Conservation (phyloP, 2,329 filamentous ascomycete species). For the Cucurbitaria berberidis region DNA sequence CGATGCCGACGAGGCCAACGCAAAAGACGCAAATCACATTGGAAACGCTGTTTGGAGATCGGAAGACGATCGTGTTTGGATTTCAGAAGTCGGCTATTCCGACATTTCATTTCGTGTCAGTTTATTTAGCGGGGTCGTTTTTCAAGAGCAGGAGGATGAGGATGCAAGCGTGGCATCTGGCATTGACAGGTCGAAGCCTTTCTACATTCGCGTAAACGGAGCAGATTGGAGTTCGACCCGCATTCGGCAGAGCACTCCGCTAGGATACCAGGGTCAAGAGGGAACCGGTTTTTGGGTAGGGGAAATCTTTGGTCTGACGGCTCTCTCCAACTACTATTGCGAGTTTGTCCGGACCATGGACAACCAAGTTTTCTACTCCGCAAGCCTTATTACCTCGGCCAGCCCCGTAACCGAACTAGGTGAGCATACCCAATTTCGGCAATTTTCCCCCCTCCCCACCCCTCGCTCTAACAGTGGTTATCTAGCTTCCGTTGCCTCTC, state of each 20-base stretch:
- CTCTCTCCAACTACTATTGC: constrained; percentile 77
- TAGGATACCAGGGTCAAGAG: constrained; percentile 54
- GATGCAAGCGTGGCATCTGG: constrained; percentile 53
- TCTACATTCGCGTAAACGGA: constrained; percentile 79
- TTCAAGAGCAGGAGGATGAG: constrained; percentile 47
- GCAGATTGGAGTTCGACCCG: constrained; percentile 80
- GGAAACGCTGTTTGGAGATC: constrained; percentile 75
- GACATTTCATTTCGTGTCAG: constrained; percentile 79
- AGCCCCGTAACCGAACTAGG: constrained; percentile 65
- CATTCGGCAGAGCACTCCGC: constrained; percentile 62
- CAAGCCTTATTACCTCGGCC: constrained; percentile 71
- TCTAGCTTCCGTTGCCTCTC: constrained; percentile 44
- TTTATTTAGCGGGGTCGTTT: constrained; percentile 59
- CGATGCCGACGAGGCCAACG: constrained; percentile 75
- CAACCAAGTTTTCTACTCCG: constrained; percentile 70
- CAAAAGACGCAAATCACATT: constrained; percentile 77
- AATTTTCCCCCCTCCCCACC: too few species aligned
- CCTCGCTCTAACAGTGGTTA: too few species aligned
- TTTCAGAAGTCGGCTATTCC: constrained; percentile 78
- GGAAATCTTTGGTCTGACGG: constrained; percentile 70
- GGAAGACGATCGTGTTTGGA: constrained; percentile 77
- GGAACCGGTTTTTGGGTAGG: constrained; percentile 68
- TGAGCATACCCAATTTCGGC: constrained; percentile 37
- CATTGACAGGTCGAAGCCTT: constrained; percentile 74
- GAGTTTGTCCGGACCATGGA: constrained; percentile 76